phyloP scores from a whole-genome alignment of 345 rosid genomes.

The Sonneratia caseolaris region DNA sequence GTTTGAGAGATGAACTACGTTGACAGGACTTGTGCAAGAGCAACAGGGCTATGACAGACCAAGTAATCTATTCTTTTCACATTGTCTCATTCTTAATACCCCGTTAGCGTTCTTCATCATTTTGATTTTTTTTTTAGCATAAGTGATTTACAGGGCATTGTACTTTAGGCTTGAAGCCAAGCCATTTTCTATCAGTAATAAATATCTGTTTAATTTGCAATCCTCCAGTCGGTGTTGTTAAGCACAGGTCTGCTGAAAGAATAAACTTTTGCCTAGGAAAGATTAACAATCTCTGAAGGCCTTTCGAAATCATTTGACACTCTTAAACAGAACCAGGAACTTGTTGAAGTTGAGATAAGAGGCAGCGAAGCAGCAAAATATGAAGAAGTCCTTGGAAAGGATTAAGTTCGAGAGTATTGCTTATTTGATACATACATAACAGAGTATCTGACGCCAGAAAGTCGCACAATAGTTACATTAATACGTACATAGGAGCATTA shows the following conservation, averaged over 20 bases:
- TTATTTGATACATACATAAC: conserved; percentile 13
- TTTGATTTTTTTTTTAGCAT: neutral
- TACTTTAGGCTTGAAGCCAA: neutral
- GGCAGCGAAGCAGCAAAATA: too few species aligned
- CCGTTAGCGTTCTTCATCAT: neutral
- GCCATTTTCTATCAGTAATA: neutral
- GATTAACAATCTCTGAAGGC: neutral
- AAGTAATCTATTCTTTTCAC: neutral
- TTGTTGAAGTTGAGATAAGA: too few species aligned
- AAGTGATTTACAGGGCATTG: neutral
- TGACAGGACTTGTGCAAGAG: conserved; percentile 55
- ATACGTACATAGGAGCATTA: neutral
- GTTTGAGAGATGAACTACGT: conserved; percentile 67
- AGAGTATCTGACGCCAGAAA: conserved; percentile 7
- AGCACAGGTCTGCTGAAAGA: neutral
- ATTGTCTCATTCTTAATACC: neutral
- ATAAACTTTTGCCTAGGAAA: neutral
- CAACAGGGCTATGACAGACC: conserved; percentile 51
- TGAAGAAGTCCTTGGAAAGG: neutral
- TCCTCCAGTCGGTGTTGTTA: neutral
- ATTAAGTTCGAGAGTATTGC: neutral
- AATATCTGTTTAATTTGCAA: neutral
- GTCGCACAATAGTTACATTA: neutral
- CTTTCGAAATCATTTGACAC: too few species aligned
- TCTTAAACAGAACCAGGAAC: neutral